Conservation (phyloP, 208 protist species). For the Trypanosoma platydactyli region DNA sequence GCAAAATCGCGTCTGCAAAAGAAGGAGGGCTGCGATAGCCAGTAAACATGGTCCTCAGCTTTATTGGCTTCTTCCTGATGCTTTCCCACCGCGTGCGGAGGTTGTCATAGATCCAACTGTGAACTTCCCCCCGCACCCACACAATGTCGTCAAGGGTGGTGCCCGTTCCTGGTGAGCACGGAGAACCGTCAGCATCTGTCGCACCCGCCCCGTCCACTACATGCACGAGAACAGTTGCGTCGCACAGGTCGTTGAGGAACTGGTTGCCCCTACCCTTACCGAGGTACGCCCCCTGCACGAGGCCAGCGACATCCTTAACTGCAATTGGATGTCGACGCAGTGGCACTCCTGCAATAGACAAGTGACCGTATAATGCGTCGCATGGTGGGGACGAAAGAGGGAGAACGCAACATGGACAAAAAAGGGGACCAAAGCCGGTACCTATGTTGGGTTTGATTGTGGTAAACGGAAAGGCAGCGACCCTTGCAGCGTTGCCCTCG, state of each 20-base stretch:
- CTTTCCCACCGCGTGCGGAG: slow-evolving; percentile 78
- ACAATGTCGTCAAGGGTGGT: slow-evolving; percentile 82
- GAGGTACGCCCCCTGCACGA: slow-evolving; percentile 94
- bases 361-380: slow-evolving; percentile 69
- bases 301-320: slow-evolving; percentile 93
- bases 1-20: slow-evolving; percentile 75
- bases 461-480: slow-evolving; percentile 93
- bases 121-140: slow-evolving; percentile 92
- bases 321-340: slow-evolving; percentile 78
- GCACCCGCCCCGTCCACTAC: slow-evolving; percentile 90
- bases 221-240: slow-evolving; percentile 93
- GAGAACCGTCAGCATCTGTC: slow-evolving; percentile 89
- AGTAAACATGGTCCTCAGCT: slow-evolving; percentile 90
- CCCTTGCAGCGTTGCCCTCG: slow-evolving; percentile 79
- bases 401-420: slow-evolving; percentile 65
- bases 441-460: slow-evolving; percentile 94
- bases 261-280: slow-evolving; percentile 92
- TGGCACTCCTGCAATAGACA: slow-evolving; percentile 29
- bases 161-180: slow-evolving; percentile 56
- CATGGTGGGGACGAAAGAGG: slow-evolving; percentile 20
- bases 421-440: slow-evolving; percentile 50
- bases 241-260: slow-evolving; percentile 95
- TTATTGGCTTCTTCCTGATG: slow-evolving; percentile 59
- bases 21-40: slow-evolving; percentile 84
- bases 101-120: slow-evolving; percentile 95